Evolutionary conservation across 2,329 filamentous ascomycete species (phyloP).

Genomic region (Aschersonia sp.): DNA sequence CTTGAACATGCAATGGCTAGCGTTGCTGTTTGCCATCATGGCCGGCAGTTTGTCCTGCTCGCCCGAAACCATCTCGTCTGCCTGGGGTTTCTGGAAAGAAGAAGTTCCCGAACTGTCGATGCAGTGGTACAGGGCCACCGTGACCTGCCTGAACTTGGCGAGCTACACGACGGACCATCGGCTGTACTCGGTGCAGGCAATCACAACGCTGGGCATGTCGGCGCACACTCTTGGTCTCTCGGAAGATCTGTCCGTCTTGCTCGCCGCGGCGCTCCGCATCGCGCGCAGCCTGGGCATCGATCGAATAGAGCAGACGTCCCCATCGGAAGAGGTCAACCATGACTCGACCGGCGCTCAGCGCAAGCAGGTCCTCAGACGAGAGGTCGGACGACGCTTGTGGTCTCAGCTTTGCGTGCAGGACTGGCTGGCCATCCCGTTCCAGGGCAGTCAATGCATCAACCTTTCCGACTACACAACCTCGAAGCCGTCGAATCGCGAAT

Average conservation of each 20-base stretch:
- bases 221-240: constrained; percentile 29
- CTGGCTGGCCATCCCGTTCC: constrained; percentile 11
- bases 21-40: constrained; percentile 27
- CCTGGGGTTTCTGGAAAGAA: constrained; percentile 27
- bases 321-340: constrained; percentile 5
- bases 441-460: constrained; percentile 1
- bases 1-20: constrained; percentile 28
- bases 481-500: constrained; percentile 1
- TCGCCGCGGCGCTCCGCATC: constrained; percentile 28
- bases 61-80: constrained; percentile 15
- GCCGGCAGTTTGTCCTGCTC: constrained; percentile 26
- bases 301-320: constrained; percentile 14
- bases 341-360: not conserved
- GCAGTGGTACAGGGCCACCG: constrained; percentile 28
- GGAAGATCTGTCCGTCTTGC: constrained; percentile 28
- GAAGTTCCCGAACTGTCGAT: constrained; percentile 26
- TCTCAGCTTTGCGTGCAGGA: constrained; percentile 22
- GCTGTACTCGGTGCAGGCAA: constrained; percentile 28
- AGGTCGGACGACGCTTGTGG: constrained; percentile 21
- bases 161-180: constrained; percentile 22
- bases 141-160: constrained; percentile 28
- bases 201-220: constrained; percentile 29
- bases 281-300: constrained; percentile 32
- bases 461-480: not conserved
- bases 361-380: constrained; percentile 4